These are phyloP conservation scores for Solanum clarkiae DNA, from an alignment of 257 asterid species.

Conservation along the genomic window DNA sequence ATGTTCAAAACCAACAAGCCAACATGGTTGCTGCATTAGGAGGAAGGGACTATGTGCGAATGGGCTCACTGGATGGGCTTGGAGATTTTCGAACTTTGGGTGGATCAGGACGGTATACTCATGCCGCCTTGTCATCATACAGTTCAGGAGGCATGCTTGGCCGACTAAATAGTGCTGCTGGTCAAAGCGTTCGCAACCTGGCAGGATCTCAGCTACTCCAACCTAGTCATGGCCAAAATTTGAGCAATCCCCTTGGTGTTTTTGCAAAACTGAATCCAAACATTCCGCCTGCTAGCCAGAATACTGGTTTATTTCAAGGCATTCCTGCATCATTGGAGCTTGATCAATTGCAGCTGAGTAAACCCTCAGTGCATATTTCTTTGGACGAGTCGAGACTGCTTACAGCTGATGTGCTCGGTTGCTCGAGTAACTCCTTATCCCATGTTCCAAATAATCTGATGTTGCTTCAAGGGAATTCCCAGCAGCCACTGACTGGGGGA, in stretches of 20 bases:
- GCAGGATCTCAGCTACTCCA: conserved; percentile 37
- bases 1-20: conserved; percentile 60
- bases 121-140: conserved; percentile 38
- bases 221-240: conserved; percentile 36
- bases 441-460: conserved; percentile 15
- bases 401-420: conserved; percentile 6
- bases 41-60: conserved; percentile 55
- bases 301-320: conserved; percentile 40
- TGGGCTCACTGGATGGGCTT: conserved; percentile 47
- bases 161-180: conserved; percentile 53
- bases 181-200: conserved; percentile 32
- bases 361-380: conserved; percentile 15
- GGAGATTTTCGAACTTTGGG: conserved; percentile 43
- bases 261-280: conserved; percentile 39
- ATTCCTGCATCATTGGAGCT: conserved; percentile 43
- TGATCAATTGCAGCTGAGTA: conserved; percentile 44
- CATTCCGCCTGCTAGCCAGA: conserved; percentile 27
- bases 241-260: conserved; percentile 26
- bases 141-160: conserved; percentile 52
- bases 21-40: conserved; percentile 73
- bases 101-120: conserved; percentile 49
- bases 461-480: conserved; percentile 37
- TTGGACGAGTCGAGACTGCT: conserved; percentile 34
- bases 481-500: conserved; percentile 22
- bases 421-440: conserved; percentile 24